phyloP scores from a whole-genome alignment of 73 alveolate species.

The Halteria grandinella region DNA sequence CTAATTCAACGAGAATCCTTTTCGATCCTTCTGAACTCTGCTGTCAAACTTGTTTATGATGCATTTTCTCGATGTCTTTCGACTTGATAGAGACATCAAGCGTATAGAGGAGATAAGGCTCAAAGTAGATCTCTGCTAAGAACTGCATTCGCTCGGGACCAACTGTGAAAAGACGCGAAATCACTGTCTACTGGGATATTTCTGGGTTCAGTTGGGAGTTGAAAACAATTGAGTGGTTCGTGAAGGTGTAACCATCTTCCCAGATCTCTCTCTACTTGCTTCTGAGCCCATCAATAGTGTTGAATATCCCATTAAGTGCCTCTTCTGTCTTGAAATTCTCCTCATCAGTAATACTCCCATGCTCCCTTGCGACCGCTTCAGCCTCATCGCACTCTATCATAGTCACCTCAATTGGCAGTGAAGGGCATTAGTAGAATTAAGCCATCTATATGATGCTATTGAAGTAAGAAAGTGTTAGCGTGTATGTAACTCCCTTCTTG shows the following conservation, averaged over 20 bases:
- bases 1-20: slow-evolving; percentile 7
- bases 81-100: no score
- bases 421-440: slow-evolving; percentile 30
- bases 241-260: no score
- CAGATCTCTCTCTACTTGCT: no score
- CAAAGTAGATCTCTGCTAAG: slow-evolving; percentile 23
- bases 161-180: no score
- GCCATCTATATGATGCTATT: neutral
- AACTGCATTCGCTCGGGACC: neutral
- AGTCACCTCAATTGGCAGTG: neutral
- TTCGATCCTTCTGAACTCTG: slow-evolving; percentile 26
- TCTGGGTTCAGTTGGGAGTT: no score
- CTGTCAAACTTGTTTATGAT: no score
- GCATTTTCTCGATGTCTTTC: no score
- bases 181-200: no score
- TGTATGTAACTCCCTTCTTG: no score
- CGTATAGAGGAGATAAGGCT: slow-evolving; percentile 32
- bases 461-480: neutral
- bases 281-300: no score
- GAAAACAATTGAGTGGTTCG: no score
- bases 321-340: neutral
- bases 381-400: slow-evolving; percentile 8
- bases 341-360: neutral
- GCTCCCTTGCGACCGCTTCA: neutral
- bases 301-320: neutral